phyloP scores from a whole-genome alignment of 306 rosid species.

The Glycyrrhiza uralensis region DNA sequence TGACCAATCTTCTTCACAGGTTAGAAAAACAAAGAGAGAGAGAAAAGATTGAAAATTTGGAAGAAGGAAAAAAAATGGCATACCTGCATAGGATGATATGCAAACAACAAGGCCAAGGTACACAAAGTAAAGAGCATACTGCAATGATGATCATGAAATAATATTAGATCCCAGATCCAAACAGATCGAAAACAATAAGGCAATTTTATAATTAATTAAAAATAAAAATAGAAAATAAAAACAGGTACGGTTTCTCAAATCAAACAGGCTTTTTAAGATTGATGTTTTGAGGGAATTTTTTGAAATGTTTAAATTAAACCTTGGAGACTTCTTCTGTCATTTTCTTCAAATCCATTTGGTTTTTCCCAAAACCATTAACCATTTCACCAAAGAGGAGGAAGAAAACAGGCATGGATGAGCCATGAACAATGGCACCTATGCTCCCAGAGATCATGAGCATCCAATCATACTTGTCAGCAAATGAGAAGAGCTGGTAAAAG shows the following conservation, averaged over 20 bases:
- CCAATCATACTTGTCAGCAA: slow-evolving; percentile 82
- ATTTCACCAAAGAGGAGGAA: slow-evolving; percentile 91
- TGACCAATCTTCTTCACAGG: slow-evolving; percentile 23
- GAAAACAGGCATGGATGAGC: slow-evolving; percentile 98
- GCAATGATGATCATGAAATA: slow-evolving; percentile 27
- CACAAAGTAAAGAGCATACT: slow-evolving; percentile 94
- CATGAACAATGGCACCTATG: slow-evolving; percentile 88
- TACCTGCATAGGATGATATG: slow-evolving; percentile 93
- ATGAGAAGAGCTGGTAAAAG: slow-evolving; percentile 81
- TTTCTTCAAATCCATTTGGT: slow-evolving; percentile 75
- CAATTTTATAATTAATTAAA: too few species aligned
- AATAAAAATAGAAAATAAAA: too few species aligned
- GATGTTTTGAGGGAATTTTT: background rate
- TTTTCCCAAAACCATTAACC: slow-evolving; percentile 95
- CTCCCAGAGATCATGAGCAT: slow-evolving; percentile 77
- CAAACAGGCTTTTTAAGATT: too few species aligned
- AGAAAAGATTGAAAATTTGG: background rate
- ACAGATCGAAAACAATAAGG: too few species aligned
- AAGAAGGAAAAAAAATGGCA: background rate
- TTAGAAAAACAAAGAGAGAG: background rate
- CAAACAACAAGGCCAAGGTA: slow-evolving; percentile 93
- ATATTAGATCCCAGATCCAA: slow-evolving; percentile 60
- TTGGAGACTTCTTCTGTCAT: slow-evolving; percentile 93
- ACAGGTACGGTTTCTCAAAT: too few species aligned
- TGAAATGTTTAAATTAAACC: slow-evolving; percentile 37